A percentile compares a stretch with the other conserved stretches of the same genome.
phyloP scores from a whole-genome alignment of 306 rosid species.

The Ceratonia siliqua region DNA sequence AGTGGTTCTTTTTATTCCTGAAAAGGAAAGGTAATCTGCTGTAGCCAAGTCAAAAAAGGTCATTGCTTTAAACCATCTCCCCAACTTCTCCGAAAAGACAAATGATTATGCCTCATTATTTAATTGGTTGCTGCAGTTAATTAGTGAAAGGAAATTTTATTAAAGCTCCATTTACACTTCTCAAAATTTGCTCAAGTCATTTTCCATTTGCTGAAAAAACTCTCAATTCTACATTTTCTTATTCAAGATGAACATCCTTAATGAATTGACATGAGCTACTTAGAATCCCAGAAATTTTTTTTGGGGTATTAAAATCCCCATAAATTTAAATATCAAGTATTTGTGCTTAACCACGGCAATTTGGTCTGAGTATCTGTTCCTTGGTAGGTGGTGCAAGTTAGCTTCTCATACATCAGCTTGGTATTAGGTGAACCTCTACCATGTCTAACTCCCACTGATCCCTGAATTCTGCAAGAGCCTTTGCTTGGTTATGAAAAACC shows the following conservation, averaged over 20 bases:
- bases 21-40: background rate
- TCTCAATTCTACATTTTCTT: background rate
- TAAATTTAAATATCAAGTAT: slow-evolving; percentile 3
- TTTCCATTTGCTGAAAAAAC: background rate
- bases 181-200: background rate
- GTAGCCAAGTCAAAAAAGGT: background rate
- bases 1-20: background rate
- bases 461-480: slow-evolving; percentile 19
- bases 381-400: slow-evolving; percentile 61
- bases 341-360: background rate
- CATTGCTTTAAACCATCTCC: background rate
- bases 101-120: background rate
- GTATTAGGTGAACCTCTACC: slow-evolving; percentile 32
- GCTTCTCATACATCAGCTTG: background rate
- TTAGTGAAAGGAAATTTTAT: background rate
- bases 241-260: background rate
- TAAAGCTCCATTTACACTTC: background rate
- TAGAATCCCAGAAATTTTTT: background rate
- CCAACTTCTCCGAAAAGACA: background rate
- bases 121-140: slow-evolving; percentile 25
- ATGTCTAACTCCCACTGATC: slow-evolving; percentile 36
- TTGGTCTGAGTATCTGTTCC: slow-evolving; percentile 14
- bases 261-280: slow-evolving; percentile 18
- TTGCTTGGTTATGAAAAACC: slow-evolving; percentile 31
- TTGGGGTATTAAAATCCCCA: no score